Percentiles rank a stretch among this genome's conserved stretches.
These are phyloP conservation scores for Pistacia integerrima DNA, from an alignment of 345 rosid species.

Conservation along the genomic window DNA sequence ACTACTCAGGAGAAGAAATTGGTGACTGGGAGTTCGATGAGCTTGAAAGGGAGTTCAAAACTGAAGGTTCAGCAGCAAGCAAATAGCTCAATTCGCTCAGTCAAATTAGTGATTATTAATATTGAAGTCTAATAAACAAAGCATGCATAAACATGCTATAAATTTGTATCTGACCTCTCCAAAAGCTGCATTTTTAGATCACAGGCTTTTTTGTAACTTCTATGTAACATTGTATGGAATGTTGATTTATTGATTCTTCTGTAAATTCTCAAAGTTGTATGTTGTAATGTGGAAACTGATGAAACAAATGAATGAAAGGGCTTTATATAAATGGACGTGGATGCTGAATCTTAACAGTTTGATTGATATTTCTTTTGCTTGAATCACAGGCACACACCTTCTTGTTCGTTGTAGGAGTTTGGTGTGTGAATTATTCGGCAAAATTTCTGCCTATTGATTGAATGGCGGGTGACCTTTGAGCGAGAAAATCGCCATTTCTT, in stretches of 20 bases:
- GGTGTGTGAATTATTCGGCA: neutral
- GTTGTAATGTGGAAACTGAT: conserved; percentile 27
- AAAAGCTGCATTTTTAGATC: conserved; percentile 31
- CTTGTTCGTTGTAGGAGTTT: neutral
- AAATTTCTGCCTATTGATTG: neutral
- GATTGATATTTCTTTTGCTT: neutral
- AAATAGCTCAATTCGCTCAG: conserved; percentile 24
- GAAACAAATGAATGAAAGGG: conserved; percentile 20
- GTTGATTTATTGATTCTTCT: conserved; percentile 45
- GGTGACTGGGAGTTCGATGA: conserved; percentile 98
- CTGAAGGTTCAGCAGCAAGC: conserved; percentile 39
- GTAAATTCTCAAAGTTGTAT: conserved; percentile 49
- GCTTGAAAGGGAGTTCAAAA: conserved; percentile 78
- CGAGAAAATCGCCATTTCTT: neutral
- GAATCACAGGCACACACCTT: neutral
- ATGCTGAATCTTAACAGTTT: neutral
- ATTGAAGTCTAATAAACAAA: conserved; percentile 5
- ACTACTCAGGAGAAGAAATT: conserved; percentile 79
- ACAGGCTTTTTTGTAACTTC: conserved; percentile 33
- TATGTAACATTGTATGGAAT: conserved; percentile 23
- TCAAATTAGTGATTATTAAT: neutral
- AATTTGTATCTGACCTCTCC: conserved; percentile 15
- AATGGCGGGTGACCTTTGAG: neutral
- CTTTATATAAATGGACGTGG: neutral
- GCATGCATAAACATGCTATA: conserved; percentile 1